Evolutionary conservation across 305 asterid species (phyloP).

Genomic region (Stenogyne calaminthoides): DNA sequence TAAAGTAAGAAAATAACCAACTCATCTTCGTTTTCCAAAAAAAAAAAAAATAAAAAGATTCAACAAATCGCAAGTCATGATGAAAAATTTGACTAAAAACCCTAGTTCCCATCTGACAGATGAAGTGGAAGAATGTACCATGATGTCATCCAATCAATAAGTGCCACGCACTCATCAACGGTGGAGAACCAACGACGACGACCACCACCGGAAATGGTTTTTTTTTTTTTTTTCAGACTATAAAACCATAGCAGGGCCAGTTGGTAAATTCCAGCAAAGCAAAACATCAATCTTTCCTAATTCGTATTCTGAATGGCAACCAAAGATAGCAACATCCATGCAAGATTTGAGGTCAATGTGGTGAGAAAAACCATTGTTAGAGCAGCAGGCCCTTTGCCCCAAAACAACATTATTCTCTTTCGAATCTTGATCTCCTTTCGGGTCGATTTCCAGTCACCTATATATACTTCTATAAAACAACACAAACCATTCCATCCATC

Average conservation of each 20-base stretch:
- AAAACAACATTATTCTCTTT: conserved; percentile 41
- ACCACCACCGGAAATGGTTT: background rate
- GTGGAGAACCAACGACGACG: conserved; percentile 6
- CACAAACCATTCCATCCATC: conserved; percentile 7
- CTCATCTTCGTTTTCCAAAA: too few relatives aligned
- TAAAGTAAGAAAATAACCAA: too few relatives aligned
- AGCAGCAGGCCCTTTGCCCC: conserved; percentile 38
- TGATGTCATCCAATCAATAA: conserved; percentile 20
- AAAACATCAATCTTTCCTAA: background rate
- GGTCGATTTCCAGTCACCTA: conserved; percentile 68
- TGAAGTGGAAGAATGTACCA: background rate
- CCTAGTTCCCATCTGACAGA: too few relatives aligned
- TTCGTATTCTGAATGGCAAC: conserved; percentile 29
- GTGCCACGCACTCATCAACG: conserved; percentile 4
- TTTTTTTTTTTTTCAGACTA: background rate
- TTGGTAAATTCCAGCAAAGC: background rate
- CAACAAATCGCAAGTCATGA: conserved; percentile 1
- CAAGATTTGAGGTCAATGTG: conserved; percentile 37
- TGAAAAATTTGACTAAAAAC: conserved; percentile 18
- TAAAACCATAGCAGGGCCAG: conserved; percentile 3
- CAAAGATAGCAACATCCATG: background rate
- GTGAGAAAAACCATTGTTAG: conserved; percentile 41
- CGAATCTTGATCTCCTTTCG: conserved; percentile 62
- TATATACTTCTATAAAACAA: conserved; percentile 44
- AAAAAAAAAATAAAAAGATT: background rate